phyloP scores from a whole-genome alignment of 805 yeast genomes.

The Nakazawaea ambrosiae region DNA sequence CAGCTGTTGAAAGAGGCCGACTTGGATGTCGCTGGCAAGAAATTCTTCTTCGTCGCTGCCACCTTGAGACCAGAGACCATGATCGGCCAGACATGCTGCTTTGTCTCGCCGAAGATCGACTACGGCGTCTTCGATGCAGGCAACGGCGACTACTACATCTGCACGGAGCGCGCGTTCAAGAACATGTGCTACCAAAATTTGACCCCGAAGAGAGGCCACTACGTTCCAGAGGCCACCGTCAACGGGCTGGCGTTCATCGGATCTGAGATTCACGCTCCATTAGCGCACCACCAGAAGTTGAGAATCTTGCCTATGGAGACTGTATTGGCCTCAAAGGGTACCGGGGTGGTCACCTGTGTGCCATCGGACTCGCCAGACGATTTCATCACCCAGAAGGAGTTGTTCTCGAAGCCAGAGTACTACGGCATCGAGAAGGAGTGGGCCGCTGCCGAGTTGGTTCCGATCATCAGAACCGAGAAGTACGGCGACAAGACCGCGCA shows the following conservation, averaged over 20 bases:
- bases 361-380: conserved; percentile 99
- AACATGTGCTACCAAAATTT: conserved; percentile 94
- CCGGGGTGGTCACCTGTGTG: conserved; percentile 98
- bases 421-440: conserved; percentile 81
- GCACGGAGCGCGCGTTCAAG: conserved; percentile 93
- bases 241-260: conserved; percentile 77
- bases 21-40: conserved; percentile 45
- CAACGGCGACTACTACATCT: conserved; percentile 63
- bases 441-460: conserved; percentile 68
- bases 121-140: conserved; percentile 92
- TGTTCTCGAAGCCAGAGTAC: conserved; percentile 84
- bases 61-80: conserved; percentile 98
- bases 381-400: conserved; percentile 77
- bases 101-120: conserved; percentile 88
- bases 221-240: conserved; percentile 49
- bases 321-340: conserved; percentile 90
- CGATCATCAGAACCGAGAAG: conserved; percentile 72
- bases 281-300: conserved; percentile 60
- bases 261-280: conserved; percentile 79
- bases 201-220: conserved; percentile 83
- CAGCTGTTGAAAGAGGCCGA: conserved; percentile 43
- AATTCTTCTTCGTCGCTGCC: conserved; percentile 84
- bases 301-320: conserved; percentile 97
- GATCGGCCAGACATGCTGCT: conserved; percentile 98
- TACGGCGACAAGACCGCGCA: conserved; percentile 90